Base-by-base conservation (phyloP, 164 flowering plant genomes). In the Sedum album region DNA sequence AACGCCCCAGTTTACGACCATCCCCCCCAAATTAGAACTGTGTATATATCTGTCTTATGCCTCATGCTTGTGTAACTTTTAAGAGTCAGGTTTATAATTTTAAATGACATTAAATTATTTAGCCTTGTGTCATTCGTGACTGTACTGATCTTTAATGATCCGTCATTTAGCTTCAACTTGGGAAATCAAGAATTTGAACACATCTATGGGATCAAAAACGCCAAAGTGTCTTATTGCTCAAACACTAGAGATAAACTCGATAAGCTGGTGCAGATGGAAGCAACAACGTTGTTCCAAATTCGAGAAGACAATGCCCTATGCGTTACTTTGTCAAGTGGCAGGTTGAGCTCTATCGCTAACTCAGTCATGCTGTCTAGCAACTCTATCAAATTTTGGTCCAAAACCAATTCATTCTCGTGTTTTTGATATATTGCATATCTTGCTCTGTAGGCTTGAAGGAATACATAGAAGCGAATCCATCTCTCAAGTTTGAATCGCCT, bases 301-400 rank as follows among this genome's bases (percentile, higher is more conserved):
- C 72, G 96, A 91, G 73, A 86, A 85, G 79, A 80, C 86, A 36
- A 74, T 89, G 66, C 86, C 90, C 20, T 87, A 73, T 77, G 96
- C 92, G 28, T 76, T 90, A 60, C 69, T 94, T 78, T 82, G 83
- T 80, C 99, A 94, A 81, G 99, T 91, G 66, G 81, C 93, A 87
- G 97, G 98, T 72, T 70, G 31, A 10, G n/a, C 61, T 64, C 6
- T 39, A 5, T 64, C 8, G 66, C 25, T 51, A 51, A 51, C 4
- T n/a, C 66, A 33, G 20, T 64, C 28, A n/a, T 25, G 31, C 17
- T 28, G 61, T 55, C 61, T 55, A 26, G 30, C 60, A 53, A 23
- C 60, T n/a, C 11, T 53, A 20, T 6, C 31, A 25, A 26, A 55
- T 55, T 26, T 2, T 11, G 31, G 31, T 11, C 2, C 2, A 6